Base-by-base conservation (phyloP, 2,329 filamentous ascomycete genomes). In the Magnaporthiopsis poae region DNA sequence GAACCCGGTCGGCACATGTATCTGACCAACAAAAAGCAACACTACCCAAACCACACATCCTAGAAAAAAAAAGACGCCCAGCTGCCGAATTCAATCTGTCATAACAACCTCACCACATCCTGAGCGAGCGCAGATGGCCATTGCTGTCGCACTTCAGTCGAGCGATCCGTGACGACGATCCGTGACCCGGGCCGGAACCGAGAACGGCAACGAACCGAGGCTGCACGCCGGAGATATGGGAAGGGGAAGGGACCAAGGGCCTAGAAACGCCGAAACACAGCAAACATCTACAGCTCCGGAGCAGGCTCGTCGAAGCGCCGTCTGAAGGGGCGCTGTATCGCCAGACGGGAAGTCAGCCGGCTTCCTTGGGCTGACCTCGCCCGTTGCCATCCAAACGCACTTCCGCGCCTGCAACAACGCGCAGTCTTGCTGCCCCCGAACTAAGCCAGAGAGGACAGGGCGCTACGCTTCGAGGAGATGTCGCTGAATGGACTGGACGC, bases 401-500 rank as follows among this genome's bases (percentile, higher is more conserved):
- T 21, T 21, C 46, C 46, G 46, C 46, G n/a, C n/a, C 21, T 11
- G 46, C 46, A 25, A n/a, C 46, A 56, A n/a, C 62, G 61, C 7
- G 46, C 46, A 56, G 21, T 56, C 46, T 25, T 21, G 46, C 46
- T 21, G 46, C n/a, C n/a, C 21, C 46, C 46, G 46, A 56, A n/a
- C 46, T 21, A 56, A 56, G 18, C 9, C 46, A 56, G 18, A 56
- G 21, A 56, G 46, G 18, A 13, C 1, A 56, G 46, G 46, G 46
- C 46, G 18, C 46, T 21, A 63, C 36, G 63, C 36, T 56, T 46
- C 31, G 31, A 36, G 71, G 76, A 77, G 71, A 98, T 98, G 94
- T 97, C 94, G 82, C 84, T 98, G 79, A 96, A 96, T 87, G 95
- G 95, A 71, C 84, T 98, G 79, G 93, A 97, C 81, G 85, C 87